Evolutionary conservation across 768 basidiomycete genomes (phyloP).

Genomic region (Auricularia cornea): DNA sequence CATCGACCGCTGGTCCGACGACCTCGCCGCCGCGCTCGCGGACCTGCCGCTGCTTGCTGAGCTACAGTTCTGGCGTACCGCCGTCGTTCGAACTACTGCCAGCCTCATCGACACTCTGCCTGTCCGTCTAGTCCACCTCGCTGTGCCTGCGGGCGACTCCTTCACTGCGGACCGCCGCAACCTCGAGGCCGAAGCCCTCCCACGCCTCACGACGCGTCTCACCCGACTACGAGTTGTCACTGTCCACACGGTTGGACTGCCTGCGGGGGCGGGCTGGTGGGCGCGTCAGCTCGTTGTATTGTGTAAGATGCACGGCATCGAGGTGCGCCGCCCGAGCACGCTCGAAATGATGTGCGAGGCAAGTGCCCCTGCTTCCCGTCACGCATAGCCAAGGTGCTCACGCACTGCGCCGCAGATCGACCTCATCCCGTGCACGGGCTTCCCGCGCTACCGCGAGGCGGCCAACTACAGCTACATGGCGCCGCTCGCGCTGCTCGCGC

Average conservation of each 20-base stretch:
- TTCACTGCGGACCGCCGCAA: neutral
- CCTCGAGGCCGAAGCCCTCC: neutral
- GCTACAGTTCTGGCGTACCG: neutral
- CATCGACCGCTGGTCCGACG: neutral
- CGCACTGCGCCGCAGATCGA: neutral
- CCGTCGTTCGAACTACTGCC: neutral
- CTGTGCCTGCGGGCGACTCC: neutral
- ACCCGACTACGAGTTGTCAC: neutral
- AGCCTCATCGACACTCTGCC: neutral
- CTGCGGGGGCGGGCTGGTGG: neutral
- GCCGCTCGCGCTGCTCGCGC: neutral
- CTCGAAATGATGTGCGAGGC: neutral
- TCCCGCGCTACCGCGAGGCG: neutral
- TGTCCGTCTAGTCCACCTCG: neutral
- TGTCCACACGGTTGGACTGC: neutral
- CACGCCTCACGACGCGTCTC: neutral
- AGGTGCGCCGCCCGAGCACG: neutral
- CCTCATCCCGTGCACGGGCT: neutral
- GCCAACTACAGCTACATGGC: conserved; percentile 1
- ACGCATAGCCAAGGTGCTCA: neutral
- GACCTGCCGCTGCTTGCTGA: neutral
- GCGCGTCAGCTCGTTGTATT: neutral
- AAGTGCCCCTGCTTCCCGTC: neutral
- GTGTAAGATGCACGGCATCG: neutral
- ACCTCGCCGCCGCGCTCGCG: neutral